These are phyloP conservation scores for Zizania latifolia DNA, from an alignment of 176 grass and related monocot genomes.

Conservation along the genomic window DNA sequence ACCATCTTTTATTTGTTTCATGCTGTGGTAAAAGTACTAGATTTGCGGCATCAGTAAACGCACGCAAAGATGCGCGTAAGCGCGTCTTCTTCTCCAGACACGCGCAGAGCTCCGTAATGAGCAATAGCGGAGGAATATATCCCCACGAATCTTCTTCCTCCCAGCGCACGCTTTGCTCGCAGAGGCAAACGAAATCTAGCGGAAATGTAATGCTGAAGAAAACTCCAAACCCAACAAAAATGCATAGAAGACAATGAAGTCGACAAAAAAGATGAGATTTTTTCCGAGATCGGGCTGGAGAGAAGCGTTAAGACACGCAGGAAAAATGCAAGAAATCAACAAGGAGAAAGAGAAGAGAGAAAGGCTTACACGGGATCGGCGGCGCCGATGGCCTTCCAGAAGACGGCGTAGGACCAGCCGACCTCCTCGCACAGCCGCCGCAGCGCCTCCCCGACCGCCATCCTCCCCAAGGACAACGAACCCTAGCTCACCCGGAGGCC, in stretches of 20 bases:
- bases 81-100: background rate
- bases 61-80: too few species aligned
- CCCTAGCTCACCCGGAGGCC: slow-evolving; percentile 30
- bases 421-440: slow-evolving; percentile 78
- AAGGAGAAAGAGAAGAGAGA: background rate
- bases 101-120: background rate
- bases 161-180: slow-evolving; percentile 18
- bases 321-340: background rate
- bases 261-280: background rate
- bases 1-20: background rate
- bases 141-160: slow-evolving; percentile 37
- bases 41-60: slow-evolving; percentile 16
- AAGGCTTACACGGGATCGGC: slow-evolving; percentile 65
- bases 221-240: slow-evolving; percentile 13
- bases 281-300: slow-evolving; percentile 6
- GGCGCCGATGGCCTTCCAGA: slow-evolving; percentile 78
- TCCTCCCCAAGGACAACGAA: slow-evolving; percentile 28
- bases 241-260: background rate
- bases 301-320: slow-evolving; percentile 22
- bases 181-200: slow-evolving; percentile 29
- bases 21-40: slow-evolving; percentile 14
- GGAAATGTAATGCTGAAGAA: slow-evolving; percentile 25
- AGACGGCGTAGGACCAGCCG: slow-evolving; percentile 92
- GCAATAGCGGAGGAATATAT: slow-evolving; percentile 33
- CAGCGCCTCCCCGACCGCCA: slow-evolving; percentile 70